A percentile compares a stretch with the other conserved stretches of the same genome.
Conservation (phyloP, 1,284 basidiomycete genomes). For the Ceratobasidium sp. region DNA sequence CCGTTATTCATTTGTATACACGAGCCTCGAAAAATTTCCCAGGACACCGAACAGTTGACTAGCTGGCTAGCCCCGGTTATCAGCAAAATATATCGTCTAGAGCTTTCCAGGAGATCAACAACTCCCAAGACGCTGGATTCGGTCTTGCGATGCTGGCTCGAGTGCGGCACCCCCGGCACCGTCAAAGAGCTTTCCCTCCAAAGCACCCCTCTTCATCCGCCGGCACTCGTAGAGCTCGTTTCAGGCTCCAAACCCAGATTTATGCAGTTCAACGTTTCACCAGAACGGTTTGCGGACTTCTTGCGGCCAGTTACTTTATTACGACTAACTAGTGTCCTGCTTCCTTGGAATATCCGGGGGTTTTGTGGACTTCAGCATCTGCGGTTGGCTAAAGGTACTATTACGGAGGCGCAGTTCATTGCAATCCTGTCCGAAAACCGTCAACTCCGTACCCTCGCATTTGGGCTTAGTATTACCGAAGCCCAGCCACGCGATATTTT, state of each 20-base stretch:
- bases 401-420: neutral
- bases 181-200: neutral
- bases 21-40: neutral
- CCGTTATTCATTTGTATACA: neutral
- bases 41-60: neutral
- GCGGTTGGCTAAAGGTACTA: neutral
- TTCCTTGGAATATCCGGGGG: neutral
- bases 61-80: neutral
- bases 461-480: neutral
- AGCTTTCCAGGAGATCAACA: neutral
- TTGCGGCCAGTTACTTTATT: neutral
- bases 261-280: neutral
- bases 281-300: neutral
- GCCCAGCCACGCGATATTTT: neutral
- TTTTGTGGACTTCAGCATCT: constrained; percentile 5
- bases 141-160: neutral
- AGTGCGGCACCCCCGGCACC: constrained; percentile 5
- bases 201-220: too few species aligned
- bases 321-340: neutral
- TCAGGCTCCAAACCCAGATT: neutral
- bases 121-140: neutral
- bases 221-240: neutral
- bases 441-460: neutral
- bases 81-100: neutral
- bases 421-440: neutral